Conservation (phyloP, 2,329 filamentous ascomycete genomes). For the Bipolaris victoriae region DNA sequence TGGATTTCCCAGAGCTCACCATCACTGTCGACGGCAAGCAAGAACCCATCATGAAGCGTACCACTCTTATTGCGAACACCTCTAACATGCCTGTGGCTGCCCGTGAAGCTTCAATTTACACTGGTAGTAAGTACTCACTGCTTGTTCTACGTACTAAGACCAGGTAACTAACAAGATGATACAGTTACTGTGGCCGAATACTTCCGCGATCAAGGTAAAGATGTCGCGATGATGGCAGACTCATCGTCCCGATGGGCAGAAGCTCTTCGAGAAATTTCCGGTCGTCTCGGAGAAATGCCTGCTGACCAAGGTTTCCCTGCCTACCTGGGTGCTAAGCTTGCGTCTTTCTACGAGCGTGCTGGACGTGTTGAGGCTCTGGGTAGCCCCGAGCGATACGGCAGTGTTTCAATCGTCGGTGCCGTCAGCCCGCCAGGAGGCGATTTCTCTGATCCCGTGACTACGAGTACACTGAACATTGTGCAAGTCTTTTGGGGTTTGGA, state of each 20-base stretch:
- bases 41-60: conserved; percentile 99
- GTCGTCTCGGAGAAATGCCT: conserved; percentile 99
- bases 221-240: conserved; percentile 99
- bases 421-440: conserved; percentile 98
- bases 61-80: conserved; percentile 96
- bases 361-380: conserved; percentile 85
- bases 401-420: conserved; percentile 96
- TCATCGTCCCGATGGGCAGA: conserved; percentile 98
- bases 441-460: conserved; percentile 98
- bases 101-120: conserved; percentile 98
- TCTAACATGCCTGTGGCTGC: conserved; percentile 99
- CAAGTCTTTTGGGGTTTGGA: conserved; percentile 99
- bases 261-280: conserved; percentile 96
- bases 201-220: conserved; percentile 94
- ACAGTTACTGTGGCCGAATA: conserved; percentile 75
- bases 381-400: conserved; percentile 85
- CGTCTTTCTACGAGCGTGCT: conserved; percentile 98
- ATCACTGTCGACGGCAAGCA: conserved; percentile 93
- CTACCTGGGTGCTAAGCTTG: conserved; percentile 94
- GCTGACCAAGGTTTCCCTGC: conserved; percentile 99
- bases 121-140: conserved; percentile 83
- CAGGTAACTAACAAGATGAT: neutral
- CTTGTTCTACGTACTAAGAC: neutral
- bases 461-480: conserved; percentile 91
- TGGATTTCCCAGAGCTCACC: conserved; percentile 98